A percentile compares a stretch with the other conserved stretches of the same genome.
Evolutionary conservation across 805 yeast species (phyloP).

Genomic region (Candida anglica): DNA sequence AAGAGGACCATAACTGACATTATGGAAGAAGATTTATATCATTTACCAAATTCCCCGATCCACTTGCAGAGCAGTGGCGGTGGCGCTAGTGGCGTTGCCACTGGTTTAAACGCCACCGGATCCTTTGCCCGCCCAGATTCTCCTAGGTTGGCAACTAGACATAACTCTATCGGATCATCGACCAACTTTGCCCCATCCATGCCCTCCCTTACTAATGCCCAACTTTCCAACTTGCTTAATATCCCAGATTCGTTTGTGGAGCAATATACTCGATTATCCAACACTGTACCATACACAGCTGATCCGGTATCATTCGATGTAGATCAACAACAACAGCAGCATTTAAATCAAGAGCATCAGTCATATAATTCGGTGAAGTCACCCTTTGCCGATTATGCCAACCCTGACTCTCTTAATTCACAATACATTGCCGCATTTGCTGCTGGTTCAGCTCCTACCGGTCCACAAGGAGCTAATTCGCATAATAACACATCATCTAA

Average conservation of each 20-base stretch:
- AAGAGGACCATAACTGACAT: conserved; percentile 55
- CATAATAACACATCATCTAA: conserved; percentile 5
- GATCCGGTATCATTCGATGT: too few relatives aligned
- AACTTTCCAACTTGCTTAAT: conserved; percentile 1
- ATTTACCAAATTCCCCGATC: conserved; percentile 22
- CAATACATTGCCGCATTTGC: conserved; percentile 1
- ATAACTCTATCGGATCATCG: conserved; percentile 1
- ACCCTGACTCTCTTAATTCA: conserved; percentile 31
- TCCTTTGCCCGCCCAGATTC: conserved; percentile 8
- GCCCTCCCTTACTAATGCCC: conserved; percentile 6
- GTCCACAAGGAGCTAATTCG: conserved; percentile 5
- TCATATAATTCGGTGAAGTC: conserved; percentile 6
- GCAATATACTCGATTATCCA: conserved; percentile 12
- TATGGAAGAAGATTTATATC: conserved; percentile 58
- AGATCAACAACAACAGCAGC: conserved; percentile 4
- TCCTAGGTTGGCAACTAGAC: conserved; percentile 5
- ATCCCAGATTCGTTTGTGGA: conserved; percentile 29
- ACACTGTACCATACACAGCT: conserved; percentile 2
- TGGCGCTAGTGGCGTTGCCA: neutral
- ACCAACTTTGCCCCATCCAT: conserved; percentile 7
- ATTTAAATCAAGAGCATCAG: conserved; percentile 9
- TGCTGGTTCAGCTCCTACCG: neutral
- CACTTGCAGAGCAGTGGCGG: conserved; percentile 5
- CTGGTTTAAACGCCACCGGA: conserved; percentile 3
- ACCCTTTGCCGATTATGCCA: conserved; percentile 39